Percentiles rank a stretch among this genome's conserved stretches.
Evolutionary conservation across 352 stramenopile species (phyloP).

Genomic region (Globisporangium solare): DNA sequence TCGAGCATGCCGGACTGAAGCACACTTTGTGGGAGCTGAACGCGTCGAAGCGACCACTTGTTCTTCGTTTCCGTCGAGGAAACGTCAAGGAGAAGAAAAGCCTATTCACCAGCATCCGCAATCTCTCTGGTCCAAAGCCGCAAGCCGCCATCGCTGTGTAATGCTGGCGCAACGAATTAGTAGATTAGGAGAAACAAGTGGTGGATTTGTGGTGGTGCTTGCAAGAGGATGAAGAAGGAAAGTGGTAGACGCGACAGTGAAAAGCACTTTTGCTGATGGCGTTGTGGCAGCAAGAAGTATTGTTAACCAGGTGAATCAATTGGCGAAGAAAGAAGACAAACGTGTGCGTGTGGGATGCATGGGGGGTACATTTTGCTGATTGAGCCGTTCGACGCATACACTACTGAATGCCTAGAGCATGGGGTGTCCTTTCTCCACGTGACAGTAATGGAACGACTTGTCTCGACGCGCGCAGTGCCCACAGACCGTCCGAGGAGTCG

Average conservation of each 20-base stretch:
- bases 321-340: not conserved
- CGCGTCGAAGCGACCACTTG: conserved; percentile 62
- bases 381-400: too few species aligned
- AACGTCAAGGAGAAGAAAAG: conserved; percentile 75
- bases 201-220: conserved; percentile 1
- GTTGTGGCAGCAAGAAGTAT: not conserved
- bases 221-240: not conserved
- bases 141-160: conserved; percentile 45
- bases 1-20: conserved; percentile 81
- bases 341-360: conserved; percentile 3
- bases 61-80: conserved; percentile 75
- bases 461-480: conserved; percentile 27
- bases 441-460: conserved; percentile 59
- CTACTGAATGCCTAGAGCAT: conserved; percentile 41
- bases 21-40: conserved; percentile 84
- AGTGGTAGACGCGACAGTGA: too few species aligned
- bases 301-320: conserved; percentile 3
- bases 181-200: too few species aligned
- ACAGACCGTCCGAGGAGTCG: conserved; percentile 38
- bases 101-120: conserved; percentile 52
- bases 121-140: conserved; percentile 23
- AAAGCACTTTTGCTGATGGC: too few species aligned
- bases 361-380: conserved; percentile 7
- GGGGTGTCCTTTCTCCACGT: conserved; percentile 67
- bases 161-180: conserved; percentile 2